These are phyloP conservation scores for Cutaneotrichosporon sp. DNA, from an alignment of 1,284 basidiomycete genomes.

Conservation along the genomic window DNA sequence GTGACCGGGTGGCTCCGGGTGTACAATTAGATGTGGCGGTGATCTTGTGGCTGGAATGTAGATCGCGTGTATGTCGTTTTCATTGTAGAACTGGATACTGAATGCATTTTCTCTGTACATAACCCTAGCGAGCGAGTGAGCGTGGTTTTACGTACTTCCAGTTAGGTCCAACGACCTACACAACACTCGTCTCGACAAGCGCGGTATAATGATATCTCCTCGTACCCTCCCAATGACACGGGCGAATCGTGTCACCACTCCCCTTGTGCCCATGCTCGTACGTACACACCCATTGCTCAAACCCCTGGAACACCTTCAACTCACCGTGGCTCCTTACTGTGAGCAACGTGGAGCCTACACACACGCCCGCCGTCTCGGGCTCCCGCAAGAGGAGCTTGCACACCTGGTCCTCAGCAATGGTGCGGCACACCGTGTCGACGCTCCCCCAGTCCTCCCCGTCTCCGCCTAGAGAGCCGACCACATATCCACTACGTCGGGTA, in stretches of 20 bases:
- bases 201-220: background rate
- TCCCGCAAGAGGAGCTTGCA: background rate
- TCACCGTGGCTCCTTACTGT: background rate
- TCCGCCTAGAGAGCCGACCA: background rate
- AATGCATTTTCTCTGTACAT: background rate
- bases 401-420: conserved; percentile 5
- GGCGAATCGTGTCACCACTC: background rate
- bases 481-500: background rate
- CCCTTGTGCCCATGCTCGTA: background rate
- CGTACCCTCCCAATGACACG: background rate
- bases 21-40: conserved; percentile 11
- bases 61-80: background rate
- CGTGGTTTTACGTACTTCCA: too few relatives aligned
- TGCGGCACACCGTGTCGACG: conserved; percentile 3
- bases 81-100: background rate
- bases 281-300: conserved; percentile 1
- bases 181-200: background rate
- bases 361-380: background rate
- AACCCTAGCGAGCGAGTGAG: background rate
- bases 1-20: conserved; percentile 27
- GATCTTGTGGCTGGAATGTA: background rate
- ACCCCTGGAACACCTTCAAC: conserved; percentile 2
- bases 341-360: background rate
- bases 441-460: conserved; percentile 1
- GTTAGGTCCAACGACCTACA: background rate